phyloP scores from a whole-genome alignment of 768 basidiomycete genomes.

The Pulveroboletus ravenelii region DNA sequence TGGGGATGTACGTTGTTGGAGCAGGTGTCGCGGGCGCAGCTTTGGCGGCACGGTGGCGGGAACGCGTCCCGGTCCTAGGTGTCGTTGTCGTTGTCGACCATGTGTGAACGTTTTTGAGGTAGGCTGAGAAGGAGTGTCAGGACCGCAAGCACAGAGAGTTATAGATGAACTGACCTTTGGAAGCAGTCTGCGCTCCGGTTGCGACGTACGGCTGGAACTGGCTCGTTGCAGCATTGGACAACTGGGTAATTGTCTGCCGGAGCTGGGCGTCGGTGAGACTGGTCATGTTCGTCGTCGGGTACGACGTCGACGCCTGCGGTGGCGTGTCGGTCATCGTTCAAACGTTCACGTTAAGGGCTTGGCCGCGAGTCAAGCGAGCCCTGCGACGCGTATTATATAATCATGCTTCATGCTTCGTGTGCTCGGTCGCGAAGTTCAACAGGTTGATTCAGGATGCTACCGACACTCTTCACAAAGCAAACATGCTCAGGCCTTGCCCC shows the following conservation, averaged over 20 bases:
- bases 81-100: constrained; percentile 56
- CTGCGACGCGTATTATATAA: constrained; percentile 26
- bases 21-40: constrained; percentile 37
- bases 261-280: constrained; percentile 61
- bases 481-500: neutral
- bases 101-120: constrained; percentile 64
- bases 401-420: neutral
- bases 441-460: constrained; percentile 15
- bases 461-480: constrained; percentile 9
- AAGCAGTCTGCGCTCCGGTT: constrained; percentile 26
- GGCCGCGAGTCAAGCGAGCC: neutral
- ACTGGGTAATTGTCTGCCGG: constrained; percentile 55
- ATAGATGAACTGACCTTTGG: constrained; percentile 23
- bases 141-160: neutral
- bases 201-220: constrained; percentile 34
- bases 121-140: constrained; percentile 37
- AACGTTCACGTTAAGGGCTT: constrained; percentile 13
- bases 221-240: constrained; percentile 36
- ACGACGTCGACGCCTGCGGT: constrained; percentile 24
- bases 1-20: constrained; percentile 33
- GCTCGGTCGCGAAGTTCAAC: neutral
- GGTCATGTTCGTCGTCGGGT: constrained; percentile 34
- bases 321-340: constrained; percentile 28
- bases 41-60: constrained; percentile 33
- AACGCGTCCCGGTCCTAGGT: constrained; percentile 37